A percentile compares a stretch with the other conserved stretches of the same genome.
phyloP scores from a whole-genome alignment of 345 rosid genomes.

The Gossypium herbaceum region DNA sequence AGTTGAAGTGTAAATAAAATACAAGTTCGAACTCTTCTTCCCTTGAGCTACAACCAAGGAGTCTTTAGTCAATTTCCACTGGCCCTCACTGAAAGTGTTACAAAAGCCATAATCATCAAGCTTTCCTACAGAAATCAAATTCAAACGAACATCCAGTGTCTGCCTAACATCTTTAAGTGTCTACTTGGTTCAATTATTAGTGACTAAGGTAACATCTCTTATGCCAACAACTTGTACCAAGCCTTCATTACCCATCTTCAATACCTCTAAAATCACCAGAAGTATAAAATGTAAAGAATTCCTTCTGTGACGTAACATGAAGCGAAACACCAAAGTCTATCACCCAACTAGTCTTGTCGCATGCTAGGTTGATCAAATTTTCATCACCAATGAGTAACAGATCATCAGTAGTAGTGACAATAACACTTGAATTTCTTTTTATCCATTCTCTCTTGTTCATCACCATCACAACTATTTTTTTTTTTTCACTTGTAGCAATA shows the following conservation, averaged over 20 bases:
- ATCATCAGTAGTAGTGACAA: too few species aligned
- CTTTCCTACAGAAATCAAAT: not conserved
- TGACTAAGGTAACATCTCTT: not conserved
- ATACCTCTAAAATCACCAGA: not conserved
- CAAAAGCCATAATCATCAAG: too few species aligned
- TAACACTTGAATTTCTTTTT: too few species aligned
- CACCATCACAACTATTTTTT: not conserved
- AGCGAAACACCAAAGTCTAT: not conserved
- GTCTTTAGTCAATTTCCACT: too few species aligned
- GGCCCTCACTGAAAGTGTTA: too few species aligned
- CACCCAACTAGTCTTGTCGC: not conserved
- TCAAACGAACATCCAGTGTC: fast-evolving
- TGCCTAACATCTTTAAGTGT: not conserved
- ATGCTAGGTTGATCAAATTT: too few species aligned
- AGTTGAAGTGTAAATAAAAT: too few species aligned
- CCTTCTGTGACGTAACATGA: not conserved
- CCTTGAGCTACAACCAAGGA: too few species aligned
- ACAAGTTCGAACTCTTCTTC: too few species aligned
- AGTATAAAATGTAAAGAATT: too few species aligned
- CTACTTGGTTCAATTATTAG: not conserved
- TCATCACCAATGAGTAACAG: too few species aligned
- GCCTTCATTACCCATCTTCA: not conserved
- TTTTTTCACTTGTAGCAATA: not conserved
- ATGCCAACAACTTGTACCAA: not conserved
- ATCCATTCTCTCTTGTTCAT: too few species aligned